Percentiles rank a stretch among this genome's conserved stretches.
phyloP scores from a whole-genome alignment of 169 alveolate genomes.

The Cryptosporidium muris region DNA sequence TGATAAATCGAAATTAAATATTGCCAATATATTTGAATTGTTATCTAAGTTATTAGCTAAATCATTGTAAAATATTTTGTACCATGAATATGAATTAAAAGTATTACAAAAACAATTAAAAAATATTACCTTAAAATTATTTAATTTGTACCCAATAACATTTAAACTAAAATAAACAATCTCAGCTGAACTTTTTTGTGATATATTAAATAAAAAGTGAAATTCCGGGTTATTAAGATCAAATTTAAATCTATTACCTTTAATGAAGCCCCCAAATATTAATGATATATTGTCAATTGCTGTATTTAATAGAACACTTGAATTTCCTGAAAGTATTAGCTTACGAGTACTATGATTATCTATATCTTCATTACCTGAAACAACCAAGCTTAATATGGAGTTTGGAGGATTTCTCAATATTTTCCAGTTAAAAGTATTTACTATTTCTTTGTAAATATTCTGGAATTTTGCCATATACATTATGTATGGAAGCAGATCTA shows the following conservation, averaged over 20 bases:
- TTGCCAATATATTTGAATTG: too few relatives aligned
- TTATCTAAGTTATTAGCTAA: too few relatives aligned
- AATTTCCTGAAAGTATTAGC: neutral
- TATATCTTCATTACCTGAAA: too few relatives aligned
- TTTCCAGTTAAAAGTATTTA: neutral
- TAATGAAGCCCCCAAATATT: constrained; percentile 1
- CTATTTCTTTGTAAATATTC: neutral
- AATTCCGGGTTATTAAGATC: neutral
- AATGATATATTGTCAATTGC: constrained; percentile 12
- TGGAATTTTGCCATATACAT: neutral
- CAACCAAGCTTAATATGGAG: too few relatives aligned
- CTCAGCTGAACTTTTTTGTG: neutral
- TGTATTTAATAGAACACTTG: constrained; percentile 36
- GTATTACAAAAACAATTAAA: too few relatives aligned
- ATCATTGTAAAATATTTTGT: too few relatives aligned
- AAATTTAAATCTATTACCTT: constrained; percentile 6
- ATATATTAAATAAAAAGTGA: neutral
- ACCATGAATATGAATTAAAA: too few relatives aligned
- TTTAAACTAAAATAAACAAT: neutral
- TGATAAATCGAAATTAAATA: too few relatives aligned
- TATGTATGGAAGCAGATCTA: neutral
- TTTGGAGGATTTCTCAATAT: too few relatives aligned
- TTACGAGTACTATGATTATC: too few relatives aligned
- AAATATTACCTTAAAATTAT: too few relatives aligned
- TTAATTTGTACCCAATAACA: neutral